phyloP scores from a whole-genome alignment of 805 yeast genomes.

The Wickerhamia fluorescens region DNA sequence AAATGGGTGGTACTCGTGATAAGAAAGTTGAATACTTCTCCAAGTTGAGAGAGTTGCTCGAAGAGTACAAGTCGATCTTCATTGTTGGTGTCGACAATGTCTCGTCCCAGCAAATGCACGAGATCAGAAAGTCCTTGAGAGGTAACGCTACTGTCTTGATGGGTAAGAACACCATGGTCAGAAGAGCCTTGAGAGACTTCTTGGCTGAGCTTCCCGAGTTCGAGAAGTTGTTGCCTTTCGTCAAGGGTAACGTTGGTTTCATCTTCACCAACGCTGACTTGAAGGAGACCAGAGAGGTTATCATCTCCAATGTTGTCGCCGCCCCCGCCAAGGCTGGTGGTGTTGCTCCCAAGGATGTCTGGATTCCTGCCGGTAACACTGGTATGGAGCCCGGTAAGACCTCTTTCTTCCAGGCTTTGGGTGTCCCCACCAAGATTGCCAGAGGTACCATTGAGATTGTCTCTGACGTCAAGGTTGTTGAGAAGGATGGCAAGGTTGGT shows the following conservation, averaged over 20 bases:
- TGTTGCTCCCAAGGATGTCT: slow-evolving; percentile 95
- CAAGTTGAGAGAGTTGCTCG: slow-evolving; percentile 91
- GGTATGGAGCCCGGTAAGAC: slow-evolving; percentile 99
- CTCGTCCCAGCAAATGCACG: slow-evolving; percentile 99
- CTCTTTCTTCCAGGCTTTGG: slow-evolving; percentile 99
- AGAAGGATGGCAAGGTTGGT: slow-evolving; percentile 84
- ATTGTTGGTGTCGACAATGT: slow-evolving; percentile 99
- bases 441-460: slow-evolving; percentile 99
- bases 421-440: slow-evolving; percentile 99
- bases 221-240: slow-evolving; percentile 90
- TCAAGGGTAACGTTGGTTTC: slow-evolving; percentile 99
- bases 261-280: slow-evolving; percentile 97
- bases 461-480: slow-evolving; percentile 92
- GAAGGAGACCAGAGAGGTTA: slow-evolving; percentile 82
- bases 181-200: slow-evolving; percentile 99
- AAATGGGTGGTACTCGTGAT: slow-evolving; percentile 99
- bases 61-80: slow-evolving; percentile 97
- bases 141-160: slow-evolving; percentile 90
- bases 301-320: slow-evolving; percentile 91
- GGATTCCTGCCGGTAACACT: slow-evolving; percentile 98
- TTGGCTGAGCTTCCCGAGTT: slow-evolving; percentile 88
- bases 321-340: slow-evolving; percentile 99
- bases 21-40: slow-evolving; percentile 93
- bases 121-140: slow-evolving; percentile 95
- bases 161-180: slow-evolving; percentile 99